Evolutionary conservation across 2,329 filamentous ascomycete genomes (phyloP).

Genomic region (Leptographium procerum): DNA sequence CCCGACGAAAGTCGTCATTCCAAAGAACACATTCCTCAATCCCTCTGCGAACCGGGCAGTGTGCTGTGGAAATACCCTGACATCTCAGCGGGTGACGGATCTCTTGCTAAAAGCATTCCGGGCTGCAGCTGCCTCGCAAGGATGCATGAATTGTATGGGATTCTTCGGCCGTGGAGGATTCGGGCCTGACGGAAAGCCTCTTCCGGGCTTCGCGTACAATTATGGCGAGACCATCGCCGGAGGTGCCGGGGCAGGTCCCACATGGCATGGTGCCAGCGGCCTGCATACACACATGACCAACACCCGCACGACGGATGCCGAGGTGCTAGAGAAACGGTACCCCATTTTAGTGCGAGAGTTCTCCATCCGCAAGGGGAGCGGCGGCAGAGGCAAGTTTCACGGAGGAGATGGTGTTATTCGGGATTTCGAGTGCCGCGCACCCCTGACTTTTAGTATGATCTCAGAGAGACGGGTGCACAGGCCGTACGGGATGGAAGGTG

Average conservation of each 20-base stretch:
- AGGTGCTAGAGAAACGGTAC: conserved; percentile 67
- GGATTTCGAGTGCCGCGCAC: conserved; percentile 71
- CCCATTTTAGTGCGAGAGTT: conserved; percentile 63
- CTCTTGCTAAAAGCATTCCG: conserved; percentile 70
- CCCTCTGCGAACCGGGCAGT: conserved; percentile 68
- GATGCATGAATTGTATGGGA: conserved; percentile 73
- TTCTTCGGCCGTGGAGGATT: conserved; percentile 55
- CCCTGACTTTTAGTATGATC: conserved; percentile 66
- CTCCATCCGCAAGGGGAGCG: conserved; percentile 48
- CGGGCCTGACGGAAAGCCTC: conserved; percentile 7
- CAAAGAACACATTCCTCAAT: conserved; percentile 58
- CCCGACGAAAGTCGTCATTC: conserved; percentile 64
- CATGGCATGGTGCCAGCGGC: conserved; percentile 61
- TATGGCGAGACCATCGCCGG: conserved; percentile 82
- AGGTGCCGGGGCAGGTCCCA: conserved; percentile 59
- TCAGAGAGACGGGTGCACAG: conserved; percentile 64
- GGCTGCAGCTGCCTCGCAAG: conserved; percentile 66
- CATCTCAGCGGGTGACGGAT: conserved; percentile 70
- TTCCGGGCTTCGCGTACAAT: conserved; percentile 47
- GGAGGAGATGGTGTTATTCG: conserved; percentile 66
- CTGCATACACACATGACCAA: conserved; percentile 85
- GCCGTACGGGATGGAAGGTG: conserved; percentile 75
- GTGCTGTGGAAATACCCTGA: conserved; percentile 72
- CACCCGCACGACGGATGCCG: conserved; percentile 68
- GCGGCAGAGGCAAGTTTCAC: conserved; percentile 50